Evolutionary conservation across 352 stramenopile genomes (phyloP).

Genomic region (Globisporangium echinulatum): DNA sequence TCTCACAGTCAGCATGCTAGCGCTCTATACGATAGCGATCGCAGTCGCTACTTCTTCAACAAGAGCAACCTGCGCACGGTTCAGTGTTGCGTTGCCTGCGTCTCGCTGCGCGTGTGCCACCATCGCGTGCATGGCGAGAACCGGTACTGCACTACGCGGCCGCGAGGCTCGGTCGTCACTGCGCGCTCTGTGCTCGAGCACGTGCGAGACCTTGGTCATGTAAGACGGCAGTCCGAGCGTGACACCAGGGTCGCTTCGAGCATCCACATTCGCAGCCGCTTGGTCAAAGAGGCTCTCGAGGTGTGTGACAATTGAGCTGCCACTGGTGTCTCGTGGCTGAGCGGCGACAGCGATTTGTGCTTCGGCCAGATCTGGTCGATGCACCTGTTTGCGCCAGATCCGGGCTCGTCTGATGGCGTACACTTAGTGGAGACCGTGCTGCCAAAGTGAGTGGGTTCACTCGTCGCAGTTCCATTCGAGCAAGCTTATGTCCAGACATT

Average conservation of each 20-base stretch:
- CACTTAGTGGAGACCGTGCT: too few relatives aligned
- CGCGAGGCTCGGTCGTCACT: too few relatives aligned
- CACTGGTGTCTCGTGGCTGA: too few relatives aligned
- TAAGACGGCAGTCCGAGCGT: neutral
- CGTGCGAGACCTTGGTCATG: slow-evolving; percentile 1
- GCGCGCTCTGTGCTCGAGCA: neutral
- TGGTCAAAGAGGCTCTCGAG: slow-evolving; percentile 1
- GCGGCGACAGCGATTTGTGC: too few relatives aligned
- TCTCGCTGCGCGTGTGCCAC: neutral
- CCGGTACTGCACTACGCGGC: neutral
- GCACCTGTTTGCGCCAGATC: too few relatives aligned
- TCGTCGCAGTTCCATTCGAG: too few relatives aligned
- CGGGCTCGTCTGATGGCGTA: too few relatives aligned
- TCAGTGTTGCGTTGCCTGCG: neutral
- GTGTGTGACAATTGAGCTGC: neutral
- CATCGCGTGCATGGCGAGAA: neutral
- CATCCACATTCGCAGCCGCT: slow-evolving; percentile 1
- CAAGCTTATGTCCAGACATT: too few relatives aligned
- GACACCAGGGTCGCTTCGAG: neutral
- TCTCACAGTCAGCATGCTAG: too few relatives aligned
- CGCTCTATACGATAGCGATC: neutral
- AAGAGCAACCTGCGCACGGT: neutral
- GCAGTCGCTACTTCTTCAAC: neutral
- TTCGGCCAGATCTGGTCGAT: too few relatives aligned
- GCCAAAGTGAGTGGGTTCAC: too few relatives aligned